phyloP scores from a whole-genome alignment of 176 grass and related monocot genomes.

The Bromus sterilis region DNA sequence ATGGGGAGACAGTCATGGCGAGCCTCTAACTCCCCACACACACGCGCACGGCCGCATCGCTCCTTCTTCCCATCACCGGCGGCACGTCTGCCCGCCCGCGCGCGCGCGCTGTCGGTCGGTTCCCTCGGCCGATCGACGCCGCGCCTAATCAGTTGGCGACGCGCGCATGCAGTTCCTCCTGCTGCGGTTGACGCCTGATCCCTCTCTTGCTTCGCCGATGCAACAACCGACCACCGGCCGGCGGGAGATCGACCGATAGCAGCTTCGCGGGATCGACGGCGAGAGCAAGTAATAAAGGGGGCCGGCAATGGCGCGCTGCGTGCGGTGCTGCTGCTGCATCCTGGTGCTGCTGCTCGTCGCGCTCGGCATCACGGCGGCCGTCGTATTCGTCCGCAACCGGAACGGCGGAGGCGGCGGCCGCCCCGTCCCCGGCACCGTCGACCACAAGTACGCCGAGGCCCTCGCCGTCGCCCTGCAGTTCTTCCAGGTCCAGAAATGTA shows the following conservation, averaged over 20 bases:
- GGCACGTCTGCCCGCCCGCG: constrained; percentile 13
- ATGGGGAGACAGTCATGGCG: constrained; percentile 25
- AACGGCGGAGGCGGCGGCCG: constrained; percentile 39
- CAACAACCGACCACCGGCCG: background rate
- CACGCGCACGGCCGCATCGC: background rate
- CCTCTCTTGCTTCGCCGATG: background rate
- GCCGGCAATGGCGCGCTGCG: constrained; percentile 41
- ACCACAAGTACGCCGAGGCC: constrained; percentile 54
- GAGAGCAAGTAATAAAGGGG: too few species aligned
- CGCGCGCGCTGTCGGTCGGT: background rate
- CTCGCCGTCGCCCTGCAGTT: constrained; percentile 67
- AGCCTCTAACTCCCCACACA: constrained; percentile 43
- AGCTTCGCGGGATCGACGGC: too few species aligned
- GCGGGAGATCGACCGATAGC: background rate
- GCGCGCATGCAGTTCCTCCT: background rate
- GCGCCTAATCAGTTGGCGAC: background rate
- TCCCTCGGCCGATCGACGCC: background rate
- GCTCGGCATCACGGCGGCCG: constrained; percentile 38
- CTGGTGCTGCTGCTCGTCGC: constrained; percentile 44
- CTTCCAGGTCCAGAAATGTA: constrained; percentile 96
- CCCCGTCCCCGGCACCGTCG: constrained; percentile 27
- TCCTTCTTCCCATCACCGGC: background rate
- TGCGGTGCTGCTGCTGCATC: constrained; percentile 58
- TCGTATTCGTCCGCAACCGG: constrained; percentile 46
- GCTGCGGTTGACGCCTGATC: background rate